phyloP scores from a whole-genome alignment of 306 rosid genomes.

The Styphnolobium japonicum region DNA sequence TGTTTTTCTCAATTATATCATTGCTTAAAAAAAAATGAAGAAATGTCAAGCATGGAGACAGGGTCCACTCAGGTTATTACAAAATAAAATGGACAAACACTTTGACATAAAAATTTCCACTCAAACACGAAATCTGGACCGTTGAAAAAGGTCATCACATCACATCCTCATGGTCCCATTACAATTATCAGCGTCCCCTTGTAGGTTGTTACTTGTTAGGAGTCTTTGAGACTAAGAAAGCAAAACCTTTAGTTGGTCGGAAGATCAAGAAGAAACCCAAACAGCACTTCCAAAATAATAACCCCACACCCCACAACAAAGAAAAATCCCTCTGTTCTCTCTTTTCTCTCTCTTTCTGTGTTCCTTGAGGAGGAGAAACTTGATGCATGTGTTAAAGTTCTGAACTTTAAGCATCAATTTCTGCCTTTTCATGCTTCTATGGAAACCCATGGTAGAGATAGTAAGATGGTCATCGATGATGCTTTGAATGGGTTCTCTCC shows the following conservation, averaged over 20 bases:
- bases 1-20: not conserved
- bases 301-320: not conserved
- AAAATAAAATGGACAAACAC: slow-evolving; percentile 26
- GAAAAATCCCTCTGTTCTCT: not conserved
- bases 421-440: slow-evolving; percentile 9
- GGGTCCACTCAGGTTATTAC: slow-evolving; percentile 11
- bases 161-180: slow-evolving; percentile 27
- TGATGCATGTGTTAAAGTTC: not conserved
- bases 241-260: slow-evolving; percentile 12
- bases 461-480: slow-evolving; percentile 43
- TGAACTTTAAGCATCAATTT: not conserved
- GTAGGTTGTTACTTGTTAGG: slow-evolving; percentile 31
- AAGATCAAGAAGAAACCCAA: slow-evolving; percentile 23
- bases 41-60: not conserved
- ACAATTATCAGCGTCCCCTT: slow-evolving; percentile 30
- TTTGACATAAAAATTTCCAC: slow-evolving; percentile 37
- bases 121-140: slow-evolving; percentile 53
- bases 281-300: not conserved
- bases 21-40: not conserved
- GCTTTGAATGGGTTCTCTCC: slow-evolving; percentile 72
- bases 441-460: slow-evolving; percentile 38
- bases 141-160: slow-evolving; percentile 19
- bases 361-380: not conserved
- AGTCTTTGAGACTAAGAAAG: not conserved
- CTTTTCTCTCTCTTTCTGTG: not conserved